Percentiles rank a stretch among this genome's conserved stretches.
Evolutionary conservation across 345 rosid species (phyloP).

Genomic region (Hibiscus tridactylites): DNA sequence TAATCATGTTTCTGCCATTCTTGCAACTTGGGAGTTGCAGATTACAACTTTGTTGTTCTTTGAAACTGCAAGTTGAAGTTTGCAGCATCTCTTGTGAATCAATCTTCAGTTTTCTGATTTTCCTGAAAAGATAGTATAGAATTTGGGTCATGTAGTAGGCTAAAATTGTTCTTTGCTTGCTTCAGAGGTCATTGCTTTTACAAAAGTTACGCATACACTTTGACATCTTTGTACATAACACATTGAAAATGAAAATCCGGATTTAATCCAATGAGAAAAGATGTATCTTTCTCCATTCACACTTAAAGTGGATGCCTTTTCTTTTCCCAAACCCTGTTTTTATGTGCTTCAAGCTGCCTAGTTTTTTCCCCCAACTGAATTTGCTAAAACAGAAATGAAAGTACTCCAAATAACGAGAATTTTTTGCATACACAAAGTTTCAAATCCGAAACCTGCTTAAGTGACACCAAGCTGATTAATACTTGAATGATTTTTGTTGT

Average conservation of each 20-base stretch:
- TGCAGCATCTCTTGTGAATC: not conserved
- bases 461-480: too few species aligned
- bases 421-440: too few species aligned
- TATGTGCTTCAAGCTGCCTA: too few species aligned
- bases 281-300: slow-evolving; percentile 1
- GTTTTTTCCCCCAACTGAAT: too few species aligned
- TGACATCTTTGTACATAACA: too few species aligned
- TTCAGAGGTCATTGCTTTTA: slow-evolving; percentile 4
- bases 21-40: too few species aligned
- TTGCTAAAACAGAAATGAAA: too few species aligned
- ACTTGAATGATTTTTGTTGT: not conserved
- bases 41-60: not conserved
- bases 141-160: not conserved
- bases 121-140: not conserved
- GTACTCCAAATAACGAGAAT: too few species aligned
- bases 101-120: not conserved
- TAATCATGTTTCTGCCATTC: too few species aligned
- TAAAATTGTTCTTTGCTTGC: slow-evolving; percentile 2
- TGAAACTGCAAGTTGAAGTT: not conserved
- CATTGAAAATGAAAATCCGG: too few species aligned
- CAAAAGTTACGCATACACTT: not conserved
- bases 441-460: too few species aligned
- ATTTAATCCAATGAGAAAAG: too few species aligned
- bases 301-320: not conserved
- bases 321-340: not conserved